A percentile compares a stretch with the other conserved stretches of the same genome.
Evolutionary conservation across 352 stramenopile species (phyloP).

Genomic region (Thraustochytrium sp.): DNA sequence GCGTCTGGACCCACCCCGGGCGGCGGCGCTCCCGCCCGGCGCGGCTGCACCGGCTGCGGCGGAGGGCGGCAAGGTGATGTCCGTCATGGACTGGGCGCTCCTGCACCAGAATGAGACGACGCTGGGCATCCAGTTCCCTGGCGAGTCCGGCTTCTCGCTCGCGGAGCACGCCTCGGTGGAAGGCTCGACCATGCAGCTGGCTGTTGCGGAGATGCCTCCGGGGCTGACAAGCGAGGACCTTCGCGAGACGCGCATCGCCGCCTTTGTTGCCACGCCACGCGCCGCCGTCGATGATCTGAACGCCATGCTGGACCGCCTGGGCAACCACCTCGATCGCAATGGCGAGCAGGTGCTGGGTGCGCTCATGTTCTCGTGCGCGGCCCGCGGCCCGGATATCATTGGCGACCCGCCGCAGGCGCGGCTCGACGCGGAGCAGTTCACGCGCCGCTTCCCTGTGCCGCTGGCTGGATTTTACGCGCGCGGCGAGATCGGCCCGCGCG

Average conservation of each 20-base stretch:
- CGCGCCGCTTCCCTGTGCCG: neutral
- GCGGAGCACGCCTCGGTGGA: neutral
- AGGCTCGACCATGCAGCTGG: neutral
- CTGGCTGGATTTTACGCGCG: neutral
- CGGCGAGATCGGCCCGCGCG: neutral
- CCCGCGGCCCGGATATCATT: neutral
- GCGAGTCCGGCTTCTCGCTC: neutral
- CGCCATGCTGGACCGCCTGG: neutral
- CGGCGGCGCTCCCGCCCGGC: too few species aligned
- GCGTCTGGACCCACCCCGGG: neutral
- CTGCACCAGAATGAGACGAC: neutral
- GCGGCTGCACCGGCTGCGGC: too few species aligned
- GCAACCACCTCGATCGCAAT: neutral
- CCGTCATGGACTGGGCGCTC: neutral
- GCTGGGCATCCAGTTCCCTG: neutral
- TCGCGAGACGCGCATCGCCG: neutral
- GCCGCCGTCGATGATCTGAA: neutral
- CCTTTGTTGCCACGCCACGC: neutral
- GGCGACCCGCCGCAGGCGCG: neutral
- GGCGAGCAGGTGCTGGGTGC: neutral
- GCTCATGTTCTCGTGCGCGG: slow-evolving; percentile 3
- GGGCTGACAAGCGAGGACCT: too few species aligned
- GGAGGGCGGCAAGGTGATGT: neutral
- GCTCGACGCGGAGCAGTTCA: neutral
- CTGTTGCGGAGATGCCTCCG: neutral